phyloP scores from a whole-genome alignment of 305 asterid genomes.

The Salvia sclarea region DNA sequence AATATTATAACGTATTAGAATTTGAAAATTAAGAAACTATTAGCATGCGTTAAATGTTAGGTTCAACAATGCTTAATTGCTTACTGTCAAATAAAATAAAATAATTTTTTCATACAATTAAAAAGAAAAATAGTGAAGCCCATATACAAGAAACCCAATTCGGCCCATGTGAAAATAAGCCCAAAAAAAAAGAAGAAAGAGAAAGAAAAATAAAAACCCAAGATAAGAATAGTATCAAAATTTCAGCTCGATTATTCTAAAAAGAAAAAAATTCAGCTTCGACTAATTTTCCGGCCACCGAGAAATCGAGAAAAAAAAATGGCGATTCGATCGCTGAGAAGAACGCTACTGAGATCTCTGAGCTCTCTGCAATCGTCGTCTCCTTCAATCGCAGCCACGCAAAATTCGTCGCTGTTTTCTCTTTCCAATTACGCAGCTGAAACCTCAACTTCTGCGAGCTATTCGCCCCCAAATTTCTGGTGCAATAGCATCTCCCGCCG shows the following conservation, averaged over 20 bases:
- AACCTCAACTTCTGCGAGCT: conserved; percentile 35
- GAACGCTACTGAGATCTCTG: conserved; percentile 36
- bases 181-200: background rate
- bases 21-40: too few species aligned
- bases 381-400: conserved; percentile 23
- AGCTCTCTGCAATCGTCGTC: conserved; percentile 33
- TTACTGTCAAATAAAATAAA: too few species aligned
- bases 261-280: background rate
- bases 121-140: background rate
- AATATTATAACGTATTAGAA: too few species aligned
- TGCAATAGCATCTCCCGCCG: conserved; percentile 37
- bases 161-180: conserved; percentile 14
- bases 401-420: conserved; percentile 20
- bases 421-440: conserved; percentile 29
- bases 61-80: too few species aligned
- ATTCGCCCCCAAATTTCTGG: conserved; percentile 26
- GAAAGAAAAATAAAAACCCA: too few species aligned
- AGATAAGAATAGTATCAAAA: background rate
- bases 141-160: background rate
- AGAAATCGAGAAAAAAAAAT: conserved; percentile 32
- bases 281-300: background rate
- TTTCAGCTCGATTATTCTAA: too few species aligned
- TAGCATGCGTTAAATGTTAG: too few species aligned
- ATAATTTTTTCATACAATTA: too few species aligned
- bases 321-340: conserved; percentile 47